Evolutionary conservation across 2,329 filamentous ascomycete genomes (phyloP), one percentile per base, ranked within the genome.

Genomic region (Rutstroemia sp.): DNA sequence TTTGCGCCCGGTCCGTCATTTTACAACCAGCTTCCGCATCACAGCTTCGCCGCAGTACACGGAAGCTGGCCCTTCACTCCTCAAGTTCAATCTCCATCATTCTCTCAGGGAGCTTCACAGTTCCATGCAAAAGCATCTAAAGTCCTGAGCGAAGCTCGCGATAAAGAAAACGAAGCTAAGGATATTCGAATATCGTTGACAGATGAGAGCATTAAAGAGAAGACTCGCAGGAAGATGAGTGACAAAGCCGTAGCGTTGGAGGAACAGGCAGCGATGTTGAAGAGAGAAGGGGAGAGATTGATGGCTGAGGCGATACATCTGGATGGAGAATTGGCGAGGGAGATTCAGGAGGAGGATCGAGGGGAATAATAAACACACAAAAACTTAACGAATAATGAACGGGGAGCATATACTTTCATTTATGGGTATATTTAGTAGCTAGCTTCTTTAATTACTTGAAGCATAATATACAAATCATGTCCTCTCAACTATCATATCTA

Each of bases 301-400:
- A 57, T 59, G 23, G 63, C 60, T 14, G 65, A 67, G 48, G 65
- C 59, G 30, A 34, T 51, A 42, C 60, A 62, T 51, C 30, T 66
- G 42, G 64, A 67, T 54, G 42, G 19, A n/a, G 65, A 67, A 45
- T 55, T 67, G 50, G 64, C 64, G 2, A 63, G 62, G 34, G 63
- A 60, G 40, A 23, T 65, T 10, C 57, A 64, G 10, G 64, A 64
- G 10, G 57, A 54, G 23, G 40, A 47, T 23, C n/a, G n/a, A 17
- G n/a, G 39, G 30, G 30, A 10, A 12, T 34, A 9, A 34, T 34
- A 12, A 5, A 34, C 9, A 34, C 30, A 34, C 12, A 34, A 34
- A 34, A 12, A 34, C 30, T 5, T 34, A 10, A 34, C 12, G 30
- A 34, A 34, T 34, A 34, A 34, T 12, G 30, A 34, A 10, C 4